A percentile compares a stretch with the other conserved stretches of the same genome.
Evolutionary conservation across 768 basidiomycete species (phyloP).

Genomic region (Termitomyces sp.): DNA sequence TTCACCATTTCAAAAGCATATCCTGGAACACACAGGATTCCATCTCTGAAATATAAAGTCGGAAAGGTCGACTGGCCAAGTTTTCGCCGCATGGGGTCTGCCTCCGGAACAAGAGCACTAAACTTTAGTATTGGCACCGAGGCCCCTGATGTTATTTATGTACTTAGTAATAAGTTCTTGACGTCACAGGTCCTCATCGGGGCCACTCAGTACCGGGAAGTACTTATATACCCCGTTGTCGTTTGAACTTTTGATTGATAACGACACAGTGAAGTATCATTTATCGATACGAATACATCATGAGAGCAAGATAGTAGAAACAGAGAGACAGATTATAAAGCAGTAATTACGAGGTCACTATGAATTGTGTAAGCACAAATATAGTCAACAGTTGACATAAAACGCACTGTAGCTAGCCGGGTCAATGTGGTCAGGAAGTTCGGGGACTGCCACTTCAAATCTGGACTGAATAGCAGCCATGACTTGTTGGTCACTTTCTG

Average conservation of each 20-base stretch:
- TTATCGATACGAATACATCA: slow-evolving; percentile 14
- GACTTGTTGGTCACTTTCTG: slow-evolving; percentile 89
- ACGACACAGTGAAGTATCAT: slow-evolving; percentile 12
- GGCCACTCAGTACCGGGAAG: not conserved
- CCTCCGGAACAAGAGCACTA: not conserved
- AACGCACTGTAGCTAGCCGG: slow-evolving; percentile 91
- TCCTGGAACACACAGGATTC: slow-evolving; percentile 60
- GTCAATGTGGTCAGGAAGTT: slow-evolving; percentile 91
- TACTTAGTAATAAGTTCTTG: not conserved
- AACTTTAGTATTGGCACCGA: not conserved
- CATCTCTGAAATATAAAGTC: slow-evolving; percentile 53
- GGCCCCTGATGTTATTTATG: too few species aligned
- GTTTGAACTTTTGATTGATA: not conserved
- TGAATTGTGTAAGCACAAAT: not conserved
- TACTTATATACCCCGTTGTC: not conserved
- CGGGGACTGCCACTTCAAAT: slow-evolving; percentile 96
- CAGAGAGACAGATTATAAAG: slow-evolving; percentile 2
- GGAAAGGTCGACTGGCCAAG: slow-evolving; percentile 53
- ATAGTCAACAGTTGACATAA: not conserved
- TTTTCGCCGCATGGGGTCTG: slow-evolving; percentile 40
- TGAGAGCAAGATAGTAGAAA: slow-evolving; percentile 1
- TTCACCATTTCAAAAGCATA: slow-evolving; percentile 67
- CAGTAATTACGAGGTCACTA: slow-evolving; percentile 21
- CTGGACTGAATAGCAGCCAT: slow-evolving; percentile 92
- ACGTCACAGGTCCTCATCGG: not conserved